A percentile compares a stretch with the other conserved stretches of the same genome.
Conservation (phyloP, 345 rosid species). For the Firmiana major region DNA sequence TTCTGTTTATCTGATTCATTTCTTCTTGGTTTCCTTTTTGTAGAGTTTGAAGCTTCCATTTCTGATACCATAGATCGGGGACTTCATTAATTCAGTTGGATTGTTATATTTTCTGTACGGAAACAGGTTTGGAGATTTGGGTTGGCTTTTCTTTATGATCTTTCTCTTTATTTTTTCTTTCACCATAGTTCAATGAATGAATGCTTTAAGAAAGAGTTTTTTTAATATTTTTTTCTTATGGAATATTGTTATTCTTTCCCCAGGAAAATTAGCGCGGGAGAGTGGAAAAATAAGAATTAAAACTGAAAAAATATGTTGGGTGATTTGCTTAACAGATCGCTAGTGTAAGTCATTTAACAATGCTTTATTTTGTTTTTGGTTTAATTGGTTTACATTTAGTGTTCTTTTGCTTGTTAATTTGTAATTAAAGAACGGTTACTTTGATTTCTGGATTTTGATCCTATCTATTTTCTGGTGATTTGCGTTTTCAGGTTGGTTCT, state of each 20-base stretch:
- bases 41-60: neutral
- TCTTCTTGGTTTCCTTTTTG: neutral
- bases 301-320: constrained; percentile 53
- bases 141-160: neutral
- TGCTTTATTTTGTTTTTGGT: neutral
- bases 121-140: neutral
- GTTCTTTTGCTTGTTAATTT: neutral
- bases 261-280: constrained; percentile 29
- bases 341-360: constrained; percentile 39
- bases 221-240: neutral
- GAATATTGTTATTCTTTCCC: neutral
- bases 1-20: neutral
- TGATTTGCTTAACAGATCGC: constrained; percentile 50
- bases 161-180: neutral
- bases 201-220: neutral
- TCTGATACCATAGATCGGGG: neutral
- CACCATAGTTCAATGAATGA: neutral
- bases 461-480: neutral
- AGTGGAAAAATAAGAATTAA: neutral
- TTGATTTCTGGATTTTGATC: neutral
- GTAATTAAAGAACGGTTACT: neutral
- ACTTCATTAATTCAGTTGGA: neutral
- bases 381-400: neutral
- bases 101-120: neutral
- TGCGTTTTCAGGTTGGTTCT: constrained; percentile 51